phyloP scores from a whole-genome alignment of 805 yeast species.

The Naumovozyma dairenensis region DNA sequence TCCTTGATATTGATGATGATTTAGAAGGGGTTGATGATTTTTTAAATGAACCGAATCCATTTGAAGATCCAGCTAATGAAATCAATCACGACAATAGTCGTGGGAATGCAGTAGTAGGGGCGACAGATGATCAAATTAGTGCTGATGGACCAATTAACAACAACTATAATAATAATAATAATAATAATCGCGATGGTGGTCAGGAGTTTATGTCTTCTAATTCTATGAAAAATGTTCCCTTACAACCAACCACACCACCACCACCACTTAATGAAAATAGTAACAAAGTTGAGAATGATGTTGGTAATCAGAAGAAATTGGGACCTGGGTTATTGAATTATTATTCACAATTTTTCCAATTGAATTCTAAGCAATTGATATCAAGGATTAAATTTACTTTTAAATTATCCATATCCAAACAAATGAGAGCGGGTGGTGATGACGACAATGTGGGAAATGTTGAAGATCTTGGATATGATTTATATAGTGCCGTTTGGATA shows the following conservation, averaged over 20 bases:
- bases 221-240: constrained; percentile 1
- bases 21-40: constrained; percentile 24
- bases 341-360: constrained; percentile 19
- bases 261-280: background rate
- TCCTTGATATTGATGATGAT: constrained; percentile 16
- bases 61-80: constrained; percentile 8
- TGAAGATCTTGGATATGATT: constrained; percentile 42
- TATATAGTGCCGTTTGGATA: constrained; percentile 88
- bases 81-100: constrained; percentile 2
- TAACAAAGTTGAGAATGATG: background rate
- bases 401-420: no score
- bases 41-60: constrained; percentile 14
- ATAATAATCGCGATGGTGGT: background rate
- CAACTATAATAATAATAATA: background rate
- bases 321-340: constrained; percentile 21
- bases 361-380: constrained; percentile 11
- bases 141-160: background rate
- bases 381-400: constrained; percentile 7
- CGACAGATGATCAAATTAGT: no score
- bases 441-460: constrained; percentile 13
- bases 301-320: constrained; percentile 2
- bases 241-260: constrained; percentile 3
- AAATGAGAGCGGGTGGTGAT: constrained; percentile 13
- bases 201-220: constrained; percentile 1
- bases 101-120: no score